Conservation (phyloP, 257 asterid genomes). For the Gentiana macrophylla region DNA sequence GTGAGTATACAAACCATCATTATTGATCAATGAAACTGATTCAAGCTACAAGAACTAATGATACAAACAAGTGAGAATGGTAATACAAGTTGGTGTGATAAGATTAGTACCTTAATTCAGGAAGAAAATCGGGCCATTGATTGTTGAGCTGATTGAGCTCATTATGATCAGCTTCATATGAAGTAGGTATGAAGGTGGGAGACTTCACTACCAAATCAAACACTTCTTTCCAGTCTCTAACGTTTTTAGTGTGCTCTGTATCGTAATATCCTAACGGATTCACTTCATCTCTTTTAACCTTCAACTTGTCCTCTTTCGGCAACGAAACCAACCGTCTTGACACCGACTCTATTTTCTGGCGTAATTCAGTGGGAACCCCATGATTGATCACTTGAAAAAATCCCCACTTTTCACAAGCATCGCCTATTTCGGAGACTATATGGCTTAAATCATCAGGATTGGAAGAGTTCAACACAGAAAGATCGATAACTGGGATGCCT, state of each 20-base stretch:
- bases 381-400: conserved; percentile 78
- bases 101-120: conserved; percentile 26
- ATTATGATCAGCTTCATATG: conserved; percentile 36
- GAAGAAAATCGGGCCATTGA: conserved; percentile 49
- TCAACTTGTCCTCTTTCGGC: conserved; percentile 47
- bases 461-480: conserved; percentile 18
- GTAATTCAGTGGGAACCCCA: conserved; percentile 45
- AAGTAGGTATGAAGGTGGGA: conserved; percentile 34
- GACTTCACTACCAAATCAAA: conserved; percentile 44
- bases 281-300: conserved; percentile 33
- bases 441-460: conserved; percentile 11
- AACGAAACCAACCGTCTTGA: conserved; percentile 41
- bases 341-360: conserved; percentile 37
- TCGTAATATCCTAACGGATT: conserved; percentile 55
- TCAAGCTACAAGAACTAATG: no score
- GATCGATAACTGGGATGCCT: conserved; percentile 62
- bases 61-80: no score
- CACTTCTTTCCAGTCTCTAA: conserved; percentile 74
- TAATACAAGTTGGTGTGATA: no score
- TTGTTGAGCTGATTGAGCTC: conserved; percentile 23
- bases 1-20: no score
- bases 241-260: conserved; percentile 52
- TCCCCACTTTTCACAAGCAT: conserved; percentile 59
- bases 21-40: no score
- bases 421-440: conserved; percentile 37